Evolutionary conservation across 345 rosid species (phyloP), one percentile per base, ranked within the genome.

Genomic region (Hirschfeldia incana): DNA sequence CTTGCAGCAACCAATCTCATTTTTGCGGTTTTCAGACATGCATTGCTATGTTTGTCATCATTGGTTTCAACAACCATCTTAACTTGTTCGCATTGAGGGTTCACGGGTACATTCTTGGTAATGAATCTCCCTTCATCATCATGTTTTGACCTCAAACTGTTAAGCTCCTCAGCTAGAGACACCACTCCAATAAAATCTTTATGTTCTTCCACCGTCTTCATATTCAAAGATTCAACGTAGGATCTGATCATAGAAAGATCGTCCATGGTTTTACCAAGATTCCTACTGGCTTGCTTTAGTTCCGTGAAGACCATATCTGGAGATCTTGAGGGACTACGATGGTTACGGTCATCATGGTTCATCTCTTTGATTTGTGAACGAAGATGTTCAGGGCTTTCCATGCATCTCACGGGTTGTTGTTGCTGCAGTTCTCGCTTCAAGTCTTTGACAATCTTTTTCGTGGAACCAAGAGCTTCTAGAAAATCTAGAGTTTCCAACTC

Each of bases 1-100:
- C 86, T 90, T n/a, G 97, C 98, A 13, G 99, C 99, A 76, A 87
- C 30, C 85, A 88, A 81, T 81, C 92, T 95, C 94, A 95, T 88
- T 68, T 91, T 96, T 46, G 91, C 96, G 0, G 91, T 89, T 78
- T 42, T 88, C 49, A 88, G 65, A 67, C 73, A 82, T 15, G 69
- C 16, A 74, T 70, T 86, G 66, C 55, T 75, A 53, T 85, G 86
- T 46, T 80, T 83, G 67, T 26, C 34, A 69, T 65, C 82, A 64
- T 58, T 75, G 55, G 74, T 82, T 74, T 85, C 88, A 71, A 55
- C 82, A 61, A 88, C 77, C 81, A 79, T 82, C 84, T 82, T 89
- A 17, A 88, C 69, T 59, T 79, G 84, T 83, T 74, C 82, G 84
- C 16, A 42, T 39, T 11, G 72, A 13, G 39, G 72, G 59, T n/a